Conservation (phyloP, 495 filamentous ascomycete genomes). For the Endocarpon pusillum region DNA sequence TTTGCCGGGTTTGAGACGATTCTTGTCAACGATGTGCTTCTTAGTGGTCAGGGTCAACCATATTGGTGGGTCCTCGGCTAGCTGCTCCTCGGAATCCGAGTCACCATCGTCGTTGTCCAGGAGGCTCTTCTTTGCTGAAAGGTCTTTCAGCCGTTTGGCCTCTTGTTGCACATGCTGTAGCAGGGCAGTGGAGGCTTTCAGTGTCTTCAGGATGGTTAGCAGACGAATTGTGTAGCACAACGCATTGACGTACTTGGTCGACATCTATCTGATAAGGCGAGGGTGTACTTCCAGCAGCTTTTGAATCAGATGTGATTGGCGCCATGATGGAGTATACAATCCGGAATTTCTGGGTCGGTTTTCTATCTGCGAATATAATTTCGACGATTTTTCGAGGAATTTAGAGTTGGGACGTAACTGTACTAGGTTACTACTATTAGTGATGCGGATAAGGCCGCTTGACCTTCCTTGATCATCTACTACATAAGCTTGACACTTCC, state of each 20-base stretch:
- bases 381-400: no score
- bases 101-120: constrained; percentile 42
- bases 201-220: constrained; percentile 29
- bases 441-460: no score
- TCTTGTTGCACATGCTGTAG: constrained; percentile 60
- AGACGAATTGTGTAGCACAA: constrained; percentile 1
- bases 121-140: constrained; percentile 51
- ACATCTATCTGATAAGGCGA: constrained; percentile 49
- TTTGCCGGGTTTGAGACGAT: constrained; percentile 62
- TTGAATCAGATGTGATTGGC: no score
- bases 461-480: no score
- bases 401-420: no score
- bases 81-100: constrained; percentile 23
- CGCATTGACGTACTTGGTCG: constrained; percentile 32
- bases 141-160: constrained; percentile 36
- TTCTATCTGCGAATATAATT: no score
- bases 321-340: no score
- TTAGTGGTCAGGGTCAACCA: constrained; percentile 85
- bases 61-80: constrained; percentile 43
- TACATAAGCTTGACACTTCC: no score
- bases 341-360: no score
- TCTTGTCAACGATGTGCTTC: constrained; percentile 61
- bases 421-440: no score
- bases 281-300: no score
- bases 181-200: constrained; percentile 68